These are phyloP conservation scores for Fusarium scirpi DNA, from an alignment of 2,329 filamentous ascomycete species.

Conservation along the genomic window DNA sequence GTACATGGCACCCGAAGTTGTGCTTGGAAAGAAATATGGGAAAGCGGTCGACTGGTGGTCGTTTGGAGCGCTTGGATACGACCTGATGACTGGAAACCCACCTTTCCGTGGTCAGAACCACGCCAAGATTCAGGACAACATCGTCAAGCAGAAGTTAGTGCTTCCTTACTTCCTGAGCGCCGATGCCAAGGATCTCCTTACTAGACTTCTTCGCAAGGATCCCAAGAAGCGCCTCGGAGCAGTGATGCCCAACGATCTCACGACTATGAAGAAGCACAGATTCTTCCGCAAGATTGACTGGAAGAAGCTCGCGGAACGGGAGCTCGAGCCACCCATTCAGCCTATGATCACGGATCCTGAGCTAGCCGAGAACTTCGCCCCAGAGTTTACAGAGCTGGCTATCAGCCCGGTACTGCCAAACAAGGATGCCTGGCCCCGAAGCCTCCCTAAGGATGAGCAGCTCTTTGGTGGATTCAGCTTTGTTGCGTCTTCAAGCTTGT, in stretches of 20 bases:
- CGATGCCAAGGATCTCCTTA: conserved; percentile 94
- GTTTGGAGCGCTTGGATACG: conserved; percentile 90
- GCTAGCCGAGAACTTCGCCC: conserved; percentile 93
- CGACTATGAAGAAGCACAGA: conserved; percentile 87
- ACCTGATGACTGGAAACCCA: conserved; percentile 90
- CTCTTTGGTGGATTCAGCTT: conserved; percentile 74
- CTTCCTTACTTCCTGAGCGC: conserved; percentile 91
- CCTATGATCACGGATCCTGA: conserved; percentile 96
- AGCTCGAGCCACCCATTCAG: conserved; percentile 88
- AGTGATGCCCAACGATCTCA: conserved; percentile 89
- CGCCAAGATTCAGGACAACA: conserved; percentile 95
- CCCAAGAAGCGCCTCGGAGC: conserved; percentile 89
- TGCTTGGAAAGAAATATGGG: conserved; percentile 88
- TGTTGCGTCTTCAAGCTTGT: conserved; percentile 68
- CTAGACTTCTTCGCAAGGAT: conserved; percentile 89
- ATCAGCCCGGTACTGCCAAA: conserved; percentile 76
- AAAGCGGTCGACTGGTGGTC: conserved; percentile 99
- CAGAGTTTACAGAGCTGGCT: conserved; percentile 89
- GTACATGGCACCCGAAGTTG: conserved; percentile 98
- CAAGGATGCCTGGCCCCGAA: conserved; percentile 57
- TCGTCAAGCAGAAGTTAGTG: conserved; percentile 89
- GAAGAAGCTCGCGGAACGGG: conserved; percentile 84
- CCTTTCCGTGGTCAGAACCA: conserved; percentile 93
- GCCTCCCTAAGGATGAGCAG: conserved; percentile 64
- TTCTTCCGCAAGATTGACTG: conserved; percentile 99